Evolutionary conservation across 495 filamentous ascomycete species (phyloP), one percentile per base, ranked within the genome.

Genomic region (Bryoglossum gracile): DNA sequence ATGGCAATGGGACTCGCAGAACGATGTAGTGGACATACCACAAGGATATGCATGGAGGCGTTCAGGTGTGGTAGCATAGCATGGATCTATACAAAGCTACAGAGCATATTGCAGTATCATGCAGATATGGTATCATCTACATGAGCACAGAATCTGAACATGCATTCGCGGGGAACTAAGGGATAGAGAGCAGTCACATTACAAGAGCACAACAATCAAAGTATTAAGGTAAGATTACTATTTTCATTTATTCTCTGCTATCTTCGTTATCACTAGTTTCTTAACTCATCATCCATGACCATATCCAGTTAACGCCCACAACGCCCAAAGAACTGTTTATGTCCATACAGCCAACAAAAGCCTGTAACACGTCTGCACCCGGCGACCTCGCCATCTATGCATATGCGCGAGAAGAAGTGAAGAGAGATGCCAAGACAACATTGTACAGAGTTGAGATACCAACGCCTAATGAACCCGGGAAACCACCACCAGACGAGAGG

Each of bases 331-430:
- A 53, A 41, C 13, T 43, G 41, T 48, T 24, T 23, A 40, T 48
- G 37, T 32, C 30, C 43, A 53, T 43, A 40, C 18, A 45, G 46
- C 21, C 19, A 40, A 45, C 11, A 8, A 13, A 33, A 51, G 25
- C 16, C 35, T 34, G 13, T 39, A 51, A 23, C 49, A 34, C 24
- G 38, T 46, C 35, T 59, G 56, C 57, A 52, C 50, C 53, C 26
- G 53, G 57, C 53, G 38, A 46, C 50, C 49, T 51, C 53, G 57
- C 57, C 57, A 60, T 60, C 53, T 60, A 60, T 60, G 57, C 57
- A 53, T 53, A 21, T 22, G 18, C 38, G 46, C 43, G 44, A 48
- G 34, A 54, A 53, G 53, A 44, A 51, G 35, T 53, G 35, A 58
- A 46, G 24, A 43, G 14, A 43, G 35, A 53, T 53, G 45, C 50